A percentile compares a stretch with the other conserved stretches of the same genome.
Evolutionary conservation across 192 early-diverging fungal species (phyloP).

Genomic region (Dispira simplex): DNA sequence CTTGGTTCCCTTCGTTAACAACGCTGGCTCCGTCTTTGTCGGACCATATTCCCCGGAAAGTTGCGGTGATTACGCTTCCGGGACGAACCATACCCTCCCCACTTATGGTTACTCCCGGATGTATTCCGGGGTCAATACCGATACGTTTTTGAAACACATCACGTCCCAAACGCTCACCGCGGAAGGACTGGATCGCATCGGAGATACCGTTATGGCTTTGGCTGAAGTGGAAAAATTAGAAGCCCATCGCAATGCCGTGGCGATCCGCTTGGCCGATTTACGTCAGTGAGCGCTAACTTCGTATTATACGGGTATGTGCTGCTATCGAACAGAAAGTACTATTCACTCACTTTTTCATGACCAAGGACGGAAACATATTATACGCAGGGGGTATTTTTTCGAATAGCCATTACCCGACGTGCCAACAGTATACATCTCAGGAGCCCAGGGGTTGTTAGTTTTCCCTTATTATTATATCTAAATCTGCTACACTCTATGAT

Average conservation of each 20-base stretch:
- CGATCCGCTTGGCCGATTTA: slow-evolving; percentile 62
- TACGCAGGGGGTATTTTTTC: too few relatives aligned
- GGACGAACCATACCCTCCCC: slow-evolving; percentile 98
- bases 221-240: slow-evolving; percentile 93
- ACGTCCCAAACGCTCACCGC: slow-evolving; percentile 83
- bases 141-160: slow-evolving; percentile 94
- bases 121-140: slow-evolving; percentile 97
- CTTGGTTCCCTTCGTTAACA: slow-evolving; percentile 47
- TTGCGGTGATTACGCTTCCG: slow-evolving; percentile 98
- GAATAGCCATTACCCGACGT: too few relatives aligned
- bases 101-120: slow-evolving; percentile 97
- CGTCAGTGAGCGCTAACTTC: slow-evolving; percentile 16
- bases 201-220: slow-evolving; percentile 83
- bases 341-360: too few relatives aligned
- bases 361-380: too few relatives aligned
- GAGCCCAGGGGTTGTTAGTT: too few relatives aligned
- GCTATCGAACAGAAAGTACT: too few relatives aligned
- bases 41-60: slow-evolving; percentile 92
- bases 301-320: too few relatives aligned
- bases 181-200: slow-evolving; percentile 71
- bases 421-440: too few relatives aligned
- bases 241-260: slow-evolving; percentile 94
- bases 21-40: slow-evolving; percentile 96
- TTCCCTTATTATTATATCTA: too few relatives aligned
- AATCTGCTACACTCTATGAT: too few relatives aligned